A percentile compares a stretch with the other conserved stretches of the same genome.
Evolutionary conservation across 2,329 filamentous ascomycete genomes (phyloP).

Genomic region (Hypoxylon sp.): DNA sequence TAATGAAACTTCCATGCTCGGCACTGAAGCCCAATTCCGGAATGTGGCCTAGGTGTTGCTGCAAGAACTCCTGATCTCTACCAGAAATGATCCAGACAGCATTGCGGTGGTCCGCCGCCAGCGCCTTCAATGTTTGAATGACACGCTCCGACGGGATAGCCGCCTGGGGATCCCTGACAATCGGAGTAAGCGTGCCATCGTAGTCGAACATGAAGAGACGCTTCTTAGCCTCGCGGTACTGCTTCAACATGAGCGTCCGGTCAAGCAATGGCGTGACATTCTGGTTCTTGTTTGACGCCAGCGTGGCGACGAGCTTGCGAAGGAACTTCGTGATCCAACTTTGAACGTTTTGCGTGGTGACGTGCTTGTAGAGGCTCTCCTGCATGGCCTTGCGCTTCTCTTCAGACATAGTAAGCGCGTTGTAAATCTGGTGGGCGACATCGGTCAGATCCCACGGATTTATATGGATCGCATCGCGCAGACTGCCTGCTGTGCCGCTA

Average conservation of each 20-base stretch:
- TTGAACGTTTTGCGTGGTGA: slow-evolving; percentile 88
- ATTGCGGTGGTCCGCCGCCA: slow-evolving; percentile 86
- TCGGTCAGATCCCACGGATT: slow-evolving; percentile 94
- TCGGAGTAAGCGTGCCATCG: slow-evolving; percentile 95
- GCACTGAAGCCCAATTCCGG: slow-evolving; percentile 91
- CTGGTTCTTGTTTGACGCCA: slow-evolving; percentile 81
- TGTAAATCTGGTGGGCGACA: slow-evolving; percentile 86
- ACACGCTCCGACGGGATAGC: slow-evolving; percentile 90
- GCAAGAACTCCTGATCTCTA: slow-evolving; percentile 90
- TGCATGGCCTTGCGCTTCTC: slow-evolving; percentile 79
- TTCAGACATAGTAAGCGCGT: slow-evolving; percentile 82
- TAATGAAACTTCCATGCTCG: slow-evolving; percentile 96
- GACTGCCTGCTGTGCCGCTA: slow-evolving; percentile 89
- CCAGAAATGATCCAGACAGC: slow-evolving; percentile 99
- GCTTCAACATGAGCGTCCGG: slow-evolving; percentile 76
- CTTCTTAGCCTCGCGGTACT: slow-evolving; percentile 81
- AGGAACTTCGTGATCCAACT: slow-evolving; percentile 87
- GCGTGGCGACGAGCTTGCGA: slow-evolving; percentile 82
- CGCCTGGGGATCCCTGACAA: slow-evolving; percentile 90
- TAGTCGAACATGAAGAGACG: slow-evolving; percentile 99
- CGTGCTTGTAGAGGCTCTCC: slow-evolving; percentile 82
- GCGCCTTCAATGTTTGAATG: slow-evolving; percentile 81
- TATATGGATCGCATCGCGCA: slow-evolving; percentile 91
- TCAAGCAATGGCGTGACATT: slow-evolving; percentile 88
- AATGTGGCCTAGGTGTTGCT: slow-evolving; percentile 94